Evolutionary conservation across 768 basidiomycete genomes (phyloP), one percentile per base, ranked within the genome.

Genomic region (Russula foetens): DNA sequence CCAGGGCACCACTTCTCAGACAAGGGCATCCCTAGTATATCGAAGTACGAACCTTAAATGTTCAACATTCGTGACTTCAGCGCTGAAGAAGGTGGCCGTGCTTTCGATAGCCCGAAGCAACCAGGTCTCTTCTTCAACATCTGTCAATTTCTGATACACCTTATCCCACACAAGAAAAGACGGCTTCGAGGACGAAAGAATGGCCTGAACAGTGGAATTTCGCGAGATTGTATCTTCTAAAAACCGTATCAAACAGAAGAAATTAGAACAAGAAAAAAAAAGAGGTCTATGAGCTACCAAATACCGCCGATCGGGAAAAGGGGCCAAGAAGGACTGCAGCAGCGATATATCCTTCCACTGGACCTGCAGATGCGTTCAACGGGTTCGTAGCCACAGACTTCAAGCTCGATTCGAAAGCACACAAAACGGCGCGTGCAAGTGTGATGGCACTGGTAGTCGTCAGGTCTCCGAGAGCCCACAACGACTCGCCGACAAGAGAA

Each of bases 161-260:
- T 90, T 93, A 55, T 96, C 93, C 83, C 84, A 92, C 15, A 95
- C 67, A 43, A 98, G 71, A 74, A 97, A 97, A 1, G 89, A 86
- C 0, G 92, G 89, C 69, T 92, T 97, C 24, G 80, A 52, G 0
- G 83, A 71, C 5, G 71, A 71, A 19, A 71, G 68, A n/a, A 89
- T 70, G 1, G 77, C 72, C 35, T 78, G 75, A n/a, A 82, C 63
- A 2, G 72, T 71, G 29, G 78, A 52, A 69, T 84, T 84, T 64
- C 74, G 76, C 24, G 79, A 73, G 23, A 82, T 76, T 11, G 75
- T 54, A 51, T 81, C 77, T 55, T 76, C 85, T 79, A 66, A 23
- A 74, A 62, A 47, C 68, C 65, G 21, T 47, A 39, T 61, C 45
- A 56, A 60, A 60, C 29, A 60, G 44, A 49, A 41, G 38, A 44